Conservation (phyloP, 2,329 filamentous ascomycete genomes). For the Penicillium sp. region DNA sequence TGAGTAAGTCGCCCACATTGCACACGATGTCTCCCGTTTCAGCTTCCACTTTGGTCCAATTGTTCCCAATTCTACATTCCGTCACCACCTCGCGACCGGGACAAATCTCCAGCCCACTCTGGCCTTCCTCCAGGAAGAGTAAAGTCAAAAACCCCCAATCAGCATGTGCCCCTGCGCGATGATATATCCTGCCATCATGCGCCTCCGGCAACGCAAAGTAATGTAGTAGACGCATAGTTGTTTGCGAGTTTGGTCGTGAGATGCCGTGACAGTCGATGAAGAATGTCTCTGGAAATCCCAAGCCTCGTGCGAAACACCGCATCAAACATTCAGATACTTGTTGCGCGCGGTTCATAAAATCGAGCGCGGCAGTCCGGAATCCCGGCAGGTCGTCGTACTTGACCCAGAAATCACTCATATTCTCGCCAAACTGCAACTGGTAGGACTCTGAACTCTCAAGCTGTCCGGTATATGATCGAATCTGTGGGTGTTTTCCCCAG, state of each 20-base stretch:
- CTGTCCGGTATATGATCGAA: slow-evolving; percentile 59
- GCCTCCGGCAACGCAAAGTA: slow-evolving; percentile 52
- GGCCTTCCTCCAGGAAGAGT: slow-evolving; percentile 61
- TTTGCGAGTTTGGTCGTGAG: slow-evolving; percentile 52
- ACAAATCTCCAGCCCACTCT: slow-evolving; percentile 64
- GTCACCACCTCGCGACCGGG: slow-evolving; percentile 62
- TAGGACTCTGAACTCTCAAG: slow-evolving; percentile 63
- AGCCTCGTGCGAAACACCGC: slow-evolving; percentile 57
- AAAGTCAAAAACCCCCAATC: slow-evolving; percentile 65
- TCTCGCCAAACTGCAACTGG: slow-evolving; percentile 61
- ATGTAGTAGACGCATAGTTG: slow-evolving; percentile 57
- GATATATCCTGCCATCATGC: slow-evolving; percentile 46
- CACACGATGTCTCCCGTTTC: slow-evolving; percentile 58
- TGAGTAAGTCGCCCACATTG: slow-evolving; percentile 65
- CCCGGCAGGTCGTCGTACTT: slow-evolving; percentile 48
- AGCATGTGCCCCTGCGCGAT: slow-evolving; percentile 62
- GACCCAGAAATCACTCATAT: slow-evolving; percentile 56
- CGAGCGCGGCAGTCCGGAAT: slow-evolving; percentile 48
- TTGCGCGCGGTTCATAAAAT: slow-evolving; percentile 58
- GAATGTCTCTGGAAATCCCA: slow-evolving; percentile 57
- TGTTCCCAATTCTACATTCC: slow-evolving; percentile 58
- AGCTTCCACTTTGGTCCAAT: slow-evolving; percentile 64
- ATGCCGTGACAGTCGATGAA: slow-evolving; percentile 58
- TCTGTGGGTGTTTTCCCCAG: slow-evolving; percentile 60
- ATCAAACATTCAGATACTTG: slow-evolving; percentile 56